Evolutionary conservation across 2,329 filamentous ascomycete genomes (phyloP), one percentile per base, ranked within the genome.

Genomic region (Hypoxylon sp.): DNA sequence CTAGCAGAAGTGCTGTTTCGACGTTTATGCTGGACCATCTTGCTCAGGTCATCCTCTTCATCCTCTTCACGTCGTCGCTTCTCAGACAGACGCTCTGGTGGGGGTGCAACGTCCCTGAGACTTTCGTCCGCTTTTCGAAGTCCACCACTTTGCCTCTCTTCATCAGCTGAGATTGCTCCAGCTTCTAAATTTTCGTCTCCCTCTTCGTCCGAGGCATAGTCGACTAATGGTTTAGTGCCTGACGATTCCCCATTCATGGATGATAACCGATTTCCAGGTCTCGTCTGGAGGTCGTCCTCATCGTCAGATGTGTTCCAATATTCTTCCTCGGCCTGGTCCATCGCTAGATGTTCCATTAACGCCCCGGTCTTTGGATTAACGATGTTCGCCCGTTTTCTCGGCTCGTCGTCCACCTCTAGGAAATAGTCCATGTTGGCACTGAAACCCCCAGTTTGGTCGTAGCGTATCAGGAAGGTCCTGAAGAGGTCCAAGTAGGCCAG

Each of bases 201-300:
- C n/a, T 96, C 93, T 63, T 97, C 95, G 71, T 97, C 94, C 37
- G 96, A 96, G 0, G 90, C 88, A 76, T 99, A 99, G 77, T 97
- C 93, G 32, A 99, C 96, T 21, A 98, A 82, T 1, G 91, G 91
- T 74, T 91, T 93, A 53, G 86, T 79, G 7, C 86, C 79, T 0
- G 89, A 83, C 19, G 88, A 87, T 12, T 85, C 84, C 23, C 89
- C 92, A 70, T 94, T 94, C 5, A 83, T 78, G 9, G 83, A 70
- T 2, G 78, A 70, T 7, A 73, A 71, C 61, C 75, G 80, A 58
- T 74, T 77, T 46, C 73, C 76, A 16, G 74, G 67, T 53, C 73
- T 73, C 69, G 73, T 70, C 67, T 80, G 76, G 71, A 78, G 71
- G 56, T 93, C 92, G 5, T 97, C 94, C 64, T 94, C 91, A 48